Base-by-base conservation (phyloP, 2,329 filamentous ascomycete genomes). In the Didymella pomorum region DNA sequence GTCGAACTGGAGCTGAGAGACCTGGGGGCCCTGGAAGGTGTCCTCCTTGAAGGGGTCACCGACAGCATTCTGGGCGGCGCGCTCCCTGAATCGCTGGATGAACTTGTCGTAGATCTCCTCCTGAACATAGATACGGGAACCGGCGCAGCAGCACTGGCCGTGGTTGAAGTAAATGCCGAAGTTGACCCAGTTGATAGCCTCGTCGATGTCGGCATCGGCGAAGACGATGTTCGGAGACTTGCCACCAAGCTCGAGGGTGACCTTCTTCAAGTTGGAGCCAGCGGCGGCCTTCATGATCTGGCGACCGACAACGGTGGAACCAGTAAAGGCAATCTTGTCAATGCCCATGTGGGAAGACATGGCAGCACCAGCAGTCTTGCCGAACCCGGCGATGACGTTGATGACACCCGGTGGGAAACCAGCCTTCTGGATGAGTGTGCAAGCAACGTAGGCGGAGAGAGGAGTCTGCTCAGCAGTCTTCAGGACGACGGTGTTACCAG, bases 51-150 rank as follows among this genome's bases (percentile, higher is more conserved):
- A 94, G 65, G 92, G 92, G 82, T 96, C 89, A 68, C 92, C 92
- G 66, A 96, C 89, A 70, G 87, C 84, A 84, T 94, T 95, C 80
- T 86, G 77, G 69, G 81, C 73, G 35, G 91, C 89, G 52, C 91
- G 87, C 81, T 86, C 84, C 86, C 90, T 93, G 86, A 96, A 96
- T 50, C 86, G 84, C 70, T 84, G 83, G 51, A 96, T 79, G 80
- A 96, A 96, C 83, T 92, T 89, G 82, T 96, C 92, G 82, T 95
- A 93, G 79, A 96, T 90, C 61, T 83, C 83, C 73, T 95, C 91
- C 78, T 96, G 91, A 52, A 96, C 92, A 79, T 92, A 93, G 77
- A 96, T 86, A 73, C 92, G 89, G 62, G 90, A 92, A 66, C 90
- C 90, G 62, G 91, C 91, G 74, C 89, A 92, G 81, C 84, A 86